phyloP scores from a whole-genome alignment of 768 basidiomycete species.

The Termitomyces sp. region DNA sequence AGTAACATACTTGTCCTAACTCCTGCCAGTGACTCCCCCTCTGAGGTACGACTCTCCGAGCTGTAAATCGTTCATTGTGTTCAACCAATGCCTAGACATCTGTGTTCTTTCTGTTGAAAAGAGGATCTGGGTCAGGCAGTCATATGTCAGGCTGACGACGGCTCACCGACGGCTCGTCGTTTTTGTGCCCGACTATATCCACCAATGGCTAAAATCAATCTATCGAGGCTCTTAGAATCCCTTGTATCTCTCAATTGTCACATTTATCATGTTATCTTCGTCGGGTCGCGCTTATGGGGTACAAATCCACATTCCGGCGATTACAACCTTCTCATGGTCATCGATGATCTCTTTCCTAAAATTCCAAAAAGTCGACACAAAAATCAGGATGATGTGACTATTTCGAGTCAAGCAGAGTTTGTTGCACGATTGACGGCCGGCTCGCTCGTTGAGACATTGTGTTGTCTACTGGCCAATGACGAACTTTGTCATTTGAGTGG shows the following conservation, averaged over 20 bases:
- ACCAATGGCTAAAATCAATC: background rate
- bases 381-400: slow-evolving; percentile 18
- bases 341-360: slow-evolving; percentile 1
- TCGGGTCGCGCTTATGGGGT: slow-evolving; percentile 20
- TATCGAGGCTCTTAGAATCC: background rate
- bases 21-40: no score
- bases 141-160: background rate
- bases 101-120: background rate
- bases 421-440: slow-evolving; percentile 12
- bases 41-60: background rate
- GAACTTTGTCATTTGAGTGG: slow-evolving; percentile 10
- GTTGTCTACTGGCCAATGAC: slow-evolving; percentile 14
- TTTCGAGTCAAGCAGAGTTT: slow-evolving; percentile 17
- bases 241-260: background rate
- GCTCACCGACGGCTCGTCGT: background rate
- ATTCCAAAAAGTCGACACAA: slow-evolving; percentile 18
- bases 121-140: background rate
- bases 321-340: slow-evolving; percentile 18
- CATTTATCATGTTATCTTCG: slow-evolving; percentile 13
- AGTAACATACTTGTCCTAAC: no score
- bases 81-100: background rate
- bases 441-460: slow-evolving; percentile 19
- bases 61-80: no score
- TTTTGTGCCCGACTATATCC: background rate
- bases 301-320: slow-evolving; percentile 17